These are phyloP conservation scores for Ceratobasidium sp. DNA, from an alignment of 1,284 basidiomycete species.

Conservation along the genomic window DNA sequence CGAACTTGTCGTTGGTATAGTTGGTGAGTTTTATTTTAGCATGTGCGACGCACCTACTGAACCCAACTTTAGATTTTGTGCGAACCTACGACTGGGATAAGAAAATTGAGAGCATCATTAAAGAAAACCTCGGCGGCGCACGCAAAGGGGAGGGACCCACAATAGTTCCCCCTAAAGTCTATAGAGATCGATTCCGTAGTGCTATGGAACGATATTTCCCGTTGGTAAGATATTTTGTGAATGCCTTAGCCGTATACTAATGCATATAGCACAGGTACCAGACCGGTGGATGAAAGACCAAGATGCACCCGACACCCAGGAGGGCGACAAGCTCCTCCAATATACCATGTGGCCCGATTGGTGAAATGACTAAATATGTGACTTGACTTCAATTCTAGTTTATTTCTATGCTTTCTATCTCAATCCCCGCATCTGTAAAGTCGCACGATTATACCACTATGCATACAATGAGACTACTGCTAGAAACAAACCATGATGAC, in stretches of 20 bases:
- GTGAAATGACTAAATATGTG: slow-evolving; percentile 12
- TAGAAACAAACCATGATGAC: not conserved
- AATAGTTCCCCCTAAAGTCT: slow-evolving; percentile 89
- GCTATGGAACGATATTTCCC: slow-evolving; percentile 96
- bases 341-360: slow-evolving; percentile 65
- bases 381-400: slow-evolving; percentile 3
- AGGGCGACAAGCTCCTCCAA: slow-evolving; percentile 68
- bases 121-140: slow-evolving; percentile 90
- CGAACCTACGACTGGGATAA: slow-evolving; percentile 98
- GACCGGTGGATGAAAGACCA: slow-evolving; percentile 90
- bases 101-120: slow-evolving; percentile 97
- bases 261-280: slow-evolving; percentile 68
- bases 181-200: slow-evolving; percentile 88
- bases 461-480: not conserved
- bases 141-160: slow-evolving; percentile 87
- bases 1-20: slow-evolving; percentile 95
- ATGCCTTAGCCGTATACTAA: slow-evolving; percentile 45
- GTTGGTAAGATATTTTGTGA: slow-evolving; percentile 65
- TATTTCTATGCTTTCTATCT: slow-evolving; percentile 1
- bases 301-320: slow-evolving; percentile 77
- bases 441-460: slow-evolving; percentile 24
- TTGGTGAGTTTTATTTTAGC: slow-evolving; percentile 71
- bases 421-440: slow-evolving; percentile 3
- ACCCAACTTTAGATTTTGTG: slow-evolving; percentile 78
- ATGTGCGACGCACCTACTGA: slow-evolving; percentile 32